These are phyloP conservation scores for Metschnikowia corniflorae DNA, from an alignment of 805 yeast species.

Conservation along the genomic window DNA sequence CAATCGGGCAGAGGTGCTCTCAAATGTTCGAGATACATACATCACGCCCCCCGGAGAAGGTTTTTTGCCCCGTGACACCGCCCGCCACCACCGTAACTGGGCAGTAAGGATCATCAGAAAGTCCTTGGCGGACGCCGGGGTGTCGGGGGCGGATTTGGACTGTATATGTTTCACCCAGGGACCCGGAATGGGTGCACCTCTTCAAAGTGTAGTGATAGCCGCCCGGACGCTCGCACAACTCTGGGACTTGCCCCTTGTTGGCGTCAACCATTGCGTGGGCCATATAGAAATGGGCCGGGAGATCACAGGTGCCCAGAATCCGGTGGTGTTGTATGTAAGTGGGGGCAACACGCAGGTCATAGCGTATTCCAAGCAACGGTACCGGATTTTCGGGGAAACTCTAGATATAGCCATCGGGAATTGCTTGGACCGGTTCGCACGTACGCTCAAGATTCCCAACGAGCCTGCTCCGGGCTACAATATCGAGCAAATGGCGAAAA, in stretches of 20 bases:
- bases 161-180: conserved; percentile 95
- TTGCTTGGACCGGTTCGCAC: conserved; percentile 92
- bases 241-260: conserved; percentile 83
- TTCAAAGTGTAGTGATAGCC: conserved; percentile 87
- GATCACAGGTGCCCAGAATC: conserved; percentile 96
- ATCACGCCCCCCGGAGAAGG: conserved; percentile 98
- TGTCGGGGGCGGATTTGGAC: conserved; percentile 54
- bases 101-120: conserved; percentile 69
- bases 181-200: conserved; percentile 99
- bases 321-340: conserved; percentile 93
- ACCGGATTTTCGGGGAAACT: conserved; percentile 98
- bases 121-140: conserved; percentile 60
- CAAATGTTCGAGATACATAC: conserved; percentile 95
- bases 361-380: conserved; percentile 90
- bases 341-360: conserved; percentile 99
- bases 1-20: conserved; percentile 69
- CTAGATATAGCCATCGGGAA: conserved; percentile 97
- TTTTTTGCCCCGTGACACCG: conserved; percentile 92
- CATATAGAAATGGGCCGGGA: conserved; percentile 99
- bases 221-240: conserved; percentile 81
- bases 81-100: conserved; percentile 95
- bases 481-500: conserved; percentile 88
- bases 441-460: conserved; percentile 83
- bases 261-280: conserved; percentile 96
- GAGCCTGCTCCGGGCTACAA: conserved; percentile 97